Base-by-base conservation (phyloP, 192 early-diverging fungal species). In the Funneliformis geosporum region DNA sequence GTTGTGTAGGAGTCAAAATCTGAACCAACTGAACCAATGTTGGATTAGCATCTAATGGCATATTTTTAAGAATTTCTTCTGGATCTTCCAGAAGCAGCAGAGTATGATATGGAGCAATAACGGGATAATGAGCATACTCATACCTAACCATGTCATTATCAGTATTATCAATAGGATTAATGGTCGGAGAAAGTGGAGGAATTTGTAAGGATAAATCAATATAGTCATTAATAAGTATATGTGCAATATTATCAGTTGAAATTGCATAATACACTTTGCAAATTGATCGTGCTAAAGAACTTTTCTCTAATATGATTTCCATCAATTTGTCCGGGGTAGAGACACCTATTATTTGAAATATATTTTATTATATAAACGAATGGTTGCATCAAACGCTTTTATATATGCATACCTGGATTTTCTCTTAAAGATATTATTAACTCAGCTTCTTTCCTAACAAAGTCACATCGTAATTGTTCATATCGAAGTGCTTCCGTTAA, bases 1-100 rank as follows among this genome's bases (percentile, higher is more conserved):
- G 88, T 85, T 93, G 91, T 59, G 92, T 95, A 2, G 95, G 95
- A 8, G 93, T 94, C 14, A 95, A 87, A n/a, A 93, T 91, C 70
- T 98, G 94, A 38, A 99, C 90, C 55, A 99, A 83, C 46, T 96
- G 94, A 25, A 95, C 92, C 2, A 97, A 84, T n/a, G 96, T 91
- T 1, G 94, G 94, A 69, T 93, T 95, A 7, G 94, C 85, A 87
- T 96, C 94, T 65, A 91, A 79, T 10, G 95, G 95, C 75, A 96
- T 91, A 23, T 84, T 86, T 74, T 89, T 90, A 44, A 99, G 77
- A 28, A 93, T 89, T 66, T 96, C 93, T 60, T 93, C 94, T 0
- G 94, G 92, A 82, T 96, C 95, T 65, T 94, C 91, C 39, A 95
- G 81, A 18, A 97, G 87, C 76, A 99, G 78, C 6, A 99, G 79